A percentile compares a stretch with the other conserved stretches of the same genome.
These are phyloP conservation scores for Alternaria incomplexa DNA, from an alignment of 2,329 filamentous ascomycete genomes.

Conservation along the genomic window DNA sequence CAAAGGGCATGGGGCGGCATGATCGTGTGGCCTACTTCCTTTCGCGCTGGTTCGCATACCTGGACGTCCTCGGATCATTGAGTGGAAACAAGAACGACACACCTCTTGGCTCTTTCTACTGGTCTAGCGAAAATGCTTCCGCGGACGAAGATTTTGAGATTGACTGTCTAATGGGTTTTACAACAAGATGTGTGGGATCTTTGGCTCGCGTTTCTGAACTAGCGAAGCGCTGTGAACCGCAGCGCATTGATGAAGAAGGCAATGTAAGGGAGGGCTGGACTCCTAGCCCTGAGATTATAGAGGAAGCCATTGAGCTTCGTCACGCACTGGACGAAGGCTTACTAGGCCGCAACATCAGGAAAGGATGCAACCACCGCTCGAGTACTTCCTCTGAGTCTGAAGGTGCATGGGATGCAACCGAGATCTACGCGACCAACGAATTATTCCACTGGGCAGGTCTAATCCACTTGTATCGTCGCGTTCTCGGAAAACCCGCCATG, in stretches of 20 bases:
- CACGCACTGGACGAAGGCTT: slow-evolving; percentile 65
- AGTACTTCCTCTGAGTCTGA: slow-evolving; percentile 44
- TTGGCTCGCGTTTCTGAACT: slow-evolving; percentile 75
- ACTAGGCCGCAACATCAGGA: slow-evolving; percentile 42
- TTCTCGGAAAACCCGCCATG: slow-evolving; percentile 65
- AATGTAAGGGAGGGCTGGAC: slow-evolving; percentile 63
- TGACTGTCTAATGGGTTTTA: slow-evolving; percentile 83
- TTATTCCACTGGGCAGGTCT: slow-evolving; percentile 81
- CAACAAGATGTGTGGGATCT: slow-evolving; percentile 71
- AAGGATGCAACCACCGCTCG: slow-evolving; percentile 52
- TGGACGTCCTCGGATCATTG: slow-evolving; percentile 78
- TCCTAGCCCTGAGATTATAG: slow-evolving; percentile 61
- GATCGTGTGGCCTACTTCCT: slow-evolving; percentile 72
- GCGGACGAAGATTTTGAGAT: slow-evolving; percentile 71
- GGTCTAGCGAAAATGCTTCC: slow-evolving; percentile 52
- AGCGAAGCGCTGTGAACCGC: slow-evolving; percentile 69
- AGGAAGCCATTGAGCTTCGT: slow-evolving; percentile 66
- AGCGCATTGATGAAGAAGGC: slow-evolving; percentile 64
- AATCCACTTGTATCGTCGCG: slow-evolving; percentile 76
- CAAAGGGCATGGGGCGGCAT: slow-evolving; percentile 59
- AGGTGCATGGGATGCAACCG: slow-evolving; percentile 63
- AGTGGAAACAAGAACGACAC: slow-evolving; percentile 60
- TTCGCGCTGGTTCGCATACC: slow-evolving; percentile 81
- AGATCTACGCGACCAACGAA: slow-evolving; percentile 75
- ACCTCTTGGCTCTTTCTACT: slow-evolving; percentile 52